phyloP scores from a whole-genome alignment of 345 rosid species.

The Hevea brasiliensis region DNA sequence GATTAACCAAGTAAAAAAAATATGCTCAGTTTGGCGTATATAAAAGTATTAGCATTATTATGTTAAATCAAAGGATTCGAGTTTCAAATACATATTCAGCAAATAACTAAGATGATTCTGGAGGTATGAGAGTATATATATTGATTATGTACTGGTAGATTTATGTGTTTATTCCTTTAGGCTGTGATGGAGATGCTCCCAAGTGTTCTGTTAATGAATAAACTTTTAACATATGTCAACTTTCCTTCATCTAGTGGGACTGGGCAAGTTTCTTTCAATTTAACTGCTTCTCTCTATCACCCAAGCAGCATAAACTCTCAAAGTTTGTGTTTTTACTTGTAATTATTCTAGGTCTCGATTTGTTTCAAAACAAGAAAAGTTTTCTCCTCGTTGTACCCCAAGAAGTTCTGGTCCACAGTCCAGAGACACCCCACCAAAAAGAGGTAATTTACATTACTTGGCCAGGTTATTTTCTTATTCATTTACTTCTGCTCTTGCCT shows the following conservation, averaged over 20 bases:
- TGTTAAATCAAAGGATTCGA: neutral
- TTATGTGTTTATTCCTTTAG: neutral
- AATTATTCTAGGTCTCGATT: slow-evolving; percentile 55
- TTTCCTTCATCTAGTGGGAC: neutral
- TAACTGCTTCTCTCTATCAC: neutral
- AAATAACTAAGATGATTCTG: neutral
- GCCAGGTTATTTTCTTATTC: neutral
- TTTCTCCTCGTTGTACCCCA: slow-evolving; percentile 77
- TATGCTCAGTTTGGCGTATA: neutral
- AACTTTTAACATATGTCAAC: neutral
- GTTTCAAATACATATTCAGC: no score
- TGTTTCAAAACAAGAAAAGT: slow-evolving; percentile 70
- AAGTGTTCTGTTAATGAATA: neutral
- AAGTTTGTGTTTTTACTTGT: neutral
- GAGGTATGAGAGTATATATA: neutral
- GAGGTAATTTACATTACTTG: slow-evolving; percentile 49
- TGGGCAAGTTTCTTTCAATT: neutral
- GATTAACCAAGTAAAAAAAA: neutral
- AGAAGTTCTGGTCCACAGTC: slow-evolving; percentile 88
- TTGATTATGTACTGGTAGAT: neutral
- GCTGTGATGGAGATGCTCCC: neutral
- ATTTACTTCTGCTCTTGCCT: neutral
- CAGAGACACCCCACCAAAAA: slow-evolving; percentile 82
- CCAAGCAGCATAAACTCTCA: neutral
- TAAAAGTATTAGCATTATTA: neutral